A percentile compares a stretch with the other conserved stretches of the same genome.
Conservation (phyloP, 78 protist genomes). For the Dictyostelium brefeldianum region DNA sequence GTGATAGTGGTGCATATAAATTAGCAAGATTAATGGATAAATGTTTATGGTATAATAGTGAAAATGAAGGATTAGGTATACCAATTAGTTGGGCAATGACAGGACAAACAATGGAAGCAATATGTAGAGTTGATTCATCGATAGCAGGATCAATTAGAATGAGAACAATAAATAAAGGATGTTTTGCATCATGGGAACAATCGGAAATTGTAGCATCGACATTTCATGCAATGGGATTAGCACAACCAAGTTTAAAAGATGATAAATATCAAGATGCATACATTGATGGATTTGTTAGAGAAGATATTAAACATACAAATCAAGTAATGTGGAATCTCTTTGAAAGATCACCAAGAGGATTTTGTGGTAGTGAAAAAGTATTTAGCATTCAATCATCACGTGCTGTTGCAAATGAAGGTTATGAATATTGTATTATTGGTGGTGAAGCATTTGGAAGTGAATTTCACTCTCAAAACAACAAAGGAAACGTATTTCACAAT, state of each 20-base stretch:
- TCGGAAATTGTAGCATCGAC: slow-evolving; percentile 74
- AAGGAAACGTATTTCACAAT: slow-evolving; percentile 42
- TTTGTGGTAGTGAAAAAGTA: slow-evolving; percentile 72
- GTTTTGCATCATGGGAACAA: slow-evolving; percentile 69
- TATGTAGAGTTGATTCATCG: slow-evolving; percentile 30
- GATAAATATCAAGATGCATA: slow-evolving; percentile 61
- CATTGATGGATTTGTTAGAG: slow-evolving; percentile 67
- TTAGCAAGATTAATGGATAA: slow-evolving; percentile 62
- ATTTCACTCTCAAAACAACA: slow-evolving; percentile 51
- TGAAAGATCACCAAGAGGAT: slow-evolving; percentile 75
- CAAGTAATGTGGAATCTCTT: slow-evolving; percentile 41
- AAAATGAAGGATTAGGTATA: slow-evolving; percentile 53
- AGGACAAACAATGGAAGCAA: slow-evolving; percentile 81
- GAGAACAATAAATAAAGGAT: slow-evolving; percentile 62
- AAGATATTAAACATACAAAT: slow-evolving; percentile 72
- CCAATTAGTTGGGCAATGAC: slow-evolving; percentile 76
- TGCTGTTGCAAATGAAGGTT: slow-evolving; percentile 52
- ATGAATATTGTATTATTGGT: slow-evolving; percentile 77
- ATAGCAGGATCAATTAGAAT: slow-evolving; percentile 63
- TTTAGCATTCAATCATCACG: slow-evolving; percentile 71
- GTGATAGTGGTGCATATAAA: slow-evolving; percentile 69
- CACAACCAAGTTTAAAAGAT: slow-evolving; percentile 51
- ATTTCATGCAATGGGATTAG: slow-evolving; percentile 63
- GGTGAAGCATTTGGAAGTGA: slow-evolving; percentile 80
- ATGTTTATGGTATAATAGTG: slow-evolving; percentile 66